Base-by-base conservation (phyloP, 495 filamentous ascomycete species). In the Hyaloscypha bicolor region DNA sequence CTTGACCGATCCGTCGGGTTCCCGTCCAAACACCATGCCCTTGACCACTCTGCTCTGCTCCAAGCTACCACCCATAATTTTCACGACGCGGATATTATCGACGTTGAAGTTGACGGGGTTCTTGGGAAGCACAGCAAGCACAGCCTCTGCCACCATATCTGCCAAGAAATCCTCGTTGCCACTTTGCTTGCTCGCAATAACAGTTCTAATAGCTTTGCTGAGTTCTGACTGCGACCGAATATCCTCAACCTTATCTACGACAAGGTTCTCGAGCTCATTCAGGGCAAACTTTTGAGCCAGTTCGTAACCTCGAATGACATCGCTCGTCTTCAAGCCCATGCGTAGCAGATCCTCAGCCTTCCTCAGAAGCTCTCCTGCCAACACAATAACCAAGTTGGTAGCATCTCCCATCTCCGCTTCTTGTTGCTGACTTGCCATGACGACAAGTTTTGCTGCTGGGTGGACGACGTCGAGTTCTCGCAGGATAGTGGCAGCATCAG, bases 61-160 rank as follows among this genome's bases (percentile, higher is more conserved):
- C 74, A 98, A 83, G 75, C 89, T 92, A 66, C 96, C 95, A 69
- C 96, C 96, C 96, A 99, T 97, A 72, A 99, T 98, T 83, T 99
- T 99, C 65, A 99, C 96, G 66, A 99, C 96, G 59, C 96, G 93
- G 70, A 99, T 88, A 76, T 98, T 99, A 83, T 99, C 96, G 71
- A 99, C 96, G 79, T 98, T 99, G 83, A 99, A 99, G 82, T 97
- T 97, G 76, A 83, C 77, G n/a, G 96, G 91, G 81, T 98, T 96
- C 83, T 97, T 98, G 67, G 96, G 96, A 56, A 98, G 86, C 4
- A 99, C 96, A 59, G 93, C 88, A 60, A 97, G 87, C 30, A 98
- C 93, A 32, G 94, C 96, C 82, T 97, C 93, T 42, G 96, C 88
- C 63, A 99, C 94, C 69, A 98, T 81, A 22, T 85, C 78, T 60